Evolutionary conservation across 805 yeast species (phyloP), one percentile per base, ranked within the genome.

Genomic region (Saccharomycopsis sp.): DNA sequence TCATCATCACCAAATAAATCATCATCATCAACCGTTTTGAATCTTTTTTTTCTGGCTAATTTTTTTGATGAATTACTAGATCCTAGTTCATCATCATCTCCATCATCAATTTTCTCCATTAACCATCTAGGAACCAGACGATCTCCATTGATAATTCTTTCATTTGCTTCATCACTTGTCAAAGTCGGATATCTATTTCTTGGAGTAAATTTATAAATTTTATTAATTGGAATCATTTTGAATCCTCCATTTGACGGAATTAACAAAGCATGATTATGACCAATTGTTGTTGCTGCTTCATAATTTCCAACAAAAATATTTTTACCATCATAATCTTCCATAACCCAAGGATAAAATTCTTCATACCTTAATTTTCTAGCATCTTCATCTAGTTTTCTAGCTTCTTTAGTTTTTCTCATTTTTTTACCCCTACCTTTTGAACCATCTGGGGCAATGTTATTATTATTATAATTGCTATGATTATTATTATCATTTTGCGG

Each of bases 301-400:
- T 85, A 92, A 51, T 79, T 82, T 28, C 97, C 96, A 15, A 88
- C 96, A 82, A 85, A 92, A 0, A 94, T 89, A 56, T 92, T 89
- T 46, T 74, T 71, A 34, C 95, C 95, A 54, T 87, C 96, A 58
- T 83, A 89, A 61, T 92, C 98, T 62, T 92, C 98, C 69, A 92
- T 65, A 14, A 92, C 95, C 98, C 98, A 92, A 0, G 98, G 98
- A 53, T 84, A 89, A 58, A 80, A 85, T 61, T 92, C 98, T 62
- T 92, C 98, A 56, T 89, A 92, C 55, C 97, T 70, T 47, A 92
- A 65, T 54, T 76, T 80, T 47, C 89, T 72, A 46, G 85, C 88
- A 6, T 74, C 74, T 51, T 88, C 97, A 53, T 86, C 86, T 56
- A 85, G 75, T 21, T 79, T 72, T 50, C 72, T 77, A 15, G 86